These are phyloP conservation scores for Trypanosoma scelopori DNA, from an alignment of 208 protist species.

Conservation along the genomic window DNA sequence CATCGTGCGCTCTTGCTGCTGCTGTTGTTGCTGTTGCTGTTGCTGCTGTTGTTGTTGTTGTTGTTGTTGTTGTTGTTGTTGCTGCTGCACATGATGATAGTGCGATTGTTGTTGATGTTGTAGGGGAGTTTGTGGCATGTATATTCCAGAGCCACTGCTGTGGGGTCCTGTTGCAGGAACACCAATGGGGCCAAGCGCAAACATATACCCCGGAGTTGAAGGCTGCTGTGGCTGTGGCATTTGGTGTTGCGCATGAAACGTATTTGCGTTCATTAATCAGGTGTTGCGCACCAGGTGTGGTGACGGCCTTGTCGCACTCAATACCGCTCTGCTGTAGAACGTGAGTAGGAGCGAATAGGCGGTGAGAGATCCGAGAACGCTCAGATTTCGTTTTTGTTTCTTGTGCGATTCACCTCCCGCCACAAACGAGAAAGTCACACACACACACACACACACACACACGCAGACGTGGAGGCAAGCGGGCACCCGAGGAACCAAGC, in stretches of 20 bases:
- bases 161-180: neutral
- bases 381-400: too few species aligned
- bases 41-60: neutral
- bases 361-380: too few species aligned
- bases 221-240: neutral
- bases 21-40: conserved; percentile 8
- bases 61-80: conserved; percentile 1
- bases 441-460: too few species aligned
- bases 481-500: neutral
- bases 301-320: neutral
- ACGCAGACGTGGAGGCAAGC: too few species aligned
- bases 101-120: conserved; percentile 4
- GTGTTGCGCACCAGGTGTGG: neutral
- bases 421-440: too few species aligned
- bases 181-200: neutral
- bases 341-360: too few species aligned
- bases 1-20: neutral
- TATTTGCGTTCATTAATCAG: conserved; percentile 2
- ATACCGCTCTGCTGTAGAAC: too few species aligned
- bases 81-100: too few species aligned
- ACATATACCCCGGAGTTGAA: neutral
- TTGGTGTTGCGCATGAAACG: conserved; percentile 1
- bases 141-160: neutral
- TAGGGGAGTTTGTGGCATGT: neutral
- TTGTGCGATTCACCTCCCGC: too few species aligned